Evolutionary conservation across 805 yeast genomes (phyloP).

Genomic region (Suhomyces pyralidae): DNA sequence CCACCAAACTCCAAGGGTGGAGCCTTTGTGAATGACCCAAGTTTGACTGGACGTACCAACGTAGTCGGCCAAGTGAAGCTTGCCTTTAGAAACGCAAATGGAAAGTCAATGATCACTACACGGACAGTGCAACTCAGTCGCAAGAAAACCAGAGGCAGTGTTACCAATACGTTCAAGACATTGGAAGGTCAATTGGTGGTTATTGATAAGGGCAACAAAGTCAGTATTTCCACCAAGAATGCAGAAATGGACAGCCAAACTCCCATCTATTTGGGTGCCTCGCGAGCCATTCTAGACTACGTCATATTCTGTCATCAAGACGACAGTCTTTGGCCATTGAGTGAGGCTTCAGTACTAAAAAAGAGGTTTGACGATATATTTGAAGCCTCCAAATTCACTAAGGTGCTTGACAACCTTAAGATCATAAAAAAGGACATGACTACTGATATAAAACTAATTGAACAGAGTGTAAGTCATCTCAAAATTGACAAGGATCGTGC

Average conservation of each 20-base stretch:
- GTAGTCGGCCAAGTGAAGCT: slow-evolving; percentile 89
- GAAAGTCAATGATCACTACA: slow-evolving; percentile 78
- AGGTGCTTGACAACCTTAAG: slow-evolving; percentile 80
- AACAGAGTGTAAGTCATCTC: slow-evolving; percentile 76
- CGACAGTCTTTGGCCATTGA: slow-evolving; percentile 92
- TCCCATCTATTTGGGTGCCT: slow-evolving; percentile 83
- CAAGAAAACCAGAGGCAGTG: slow-evolving; percentile 47
- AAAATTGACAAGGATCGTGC: slow-evolving; percentile 74
- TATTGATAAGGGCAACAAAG: slow-evolving; percentile 61
- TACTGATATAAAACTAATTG: slow-evolving; percentile 68
- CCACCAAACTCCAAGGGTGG: slow-evolving; percentile 97
- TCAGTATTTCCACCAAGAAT: slow-evolving; percentile 74
- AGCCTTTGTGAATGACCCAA: slow-evolving; percentile 93
- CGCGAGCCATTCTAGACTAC: slow-evolving; percentile 81
- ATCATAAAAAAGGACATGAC: slow-evolving; percentile 72
- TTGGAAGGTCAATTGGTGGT: slow-evolving; percentile 83
- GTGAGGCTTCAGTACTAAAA: slow-evolving; percentile 85
- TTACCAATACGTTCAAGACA: slow-evolving; percentile 68
- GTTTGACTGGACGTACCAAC: slow-evolving; percentile 66
- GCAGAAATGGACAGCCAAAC: slow-evolving; percentile 75
- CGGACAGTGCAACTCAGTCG: slow-evolving; percentile 74
- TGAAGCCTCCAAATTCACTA: slow-evolving; percentile 90
- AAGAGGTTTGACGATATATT: slow-evolving; percentile 95
- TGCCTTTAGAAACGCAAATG: slow-evolving; percentile 73
- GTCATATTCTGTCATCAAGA: slow-evolving; percentile 98